These are phyloP conservation scores for Tuber indicum DNA, from an alignment of 495 filamentous ascomycete genomes.

Conservation along the genomic window DNA sequence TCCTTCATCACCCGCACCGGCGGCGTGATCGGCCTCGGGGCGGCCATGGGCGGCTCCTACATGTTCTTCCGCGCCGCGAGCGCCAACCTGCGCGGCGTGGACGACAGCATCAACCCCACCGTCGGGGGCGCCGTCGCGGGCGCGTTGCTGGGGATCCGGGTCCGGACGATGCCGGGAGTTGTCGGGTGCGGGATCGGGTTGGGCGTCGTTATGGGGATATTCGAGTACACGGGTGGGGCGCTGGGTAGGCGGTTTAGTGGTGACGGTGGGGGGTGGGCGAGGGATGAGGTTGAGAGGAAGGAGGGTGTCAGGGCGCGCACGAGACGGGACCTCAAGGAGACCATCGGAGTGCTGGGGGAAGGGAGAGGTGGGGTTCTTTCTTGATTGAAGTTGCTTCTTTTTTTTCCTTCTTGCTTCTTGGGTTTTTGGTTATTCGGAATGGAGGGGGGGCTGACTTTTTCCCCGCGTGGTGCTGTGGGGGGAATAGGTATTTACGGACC, in stretches of 20 bases:
- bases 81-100: conserved; percentile 69
- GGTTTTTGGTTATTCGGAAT: background rate
- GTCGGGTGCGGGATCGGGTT: conserved; percentile 67
- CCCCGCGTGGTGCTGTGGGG: background rate
- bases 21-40: conserved; percentile 58
- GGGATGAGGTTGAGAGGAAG: conserved; percentile 76
- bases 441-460: background rate
- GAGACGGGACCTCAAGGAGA: conserved; percentile 73
- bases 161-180: conserved; percentile 67
- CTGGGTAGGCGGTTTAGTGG: conserved; percentile 39
- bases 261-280: conserved; percentile 49
- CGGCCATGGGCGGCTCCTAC: conserved; percentile 72
- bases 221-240: conserved; percentile 69
- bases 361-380: conserved; percentile 28
- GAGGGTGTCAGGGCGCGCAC: conserved; percentile 66
- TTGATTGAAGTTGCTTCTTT: background rate
- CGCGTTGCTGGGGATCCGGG: conserved; percentile 62
- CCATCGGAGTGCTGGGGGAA: conserved; percentile 75
- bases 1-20: conserved; percentile 70
- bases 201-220: conserved; percentile 59
- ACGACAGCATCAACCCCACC: conserved; percentile 63
- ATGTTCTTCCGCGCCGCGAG: conserved; percentile 65
- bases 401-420: background rate
- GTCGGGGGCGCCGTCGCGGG: conserved; percentile 70
- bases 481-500: conserved; percentile 67